These are phyloP conservation scores for Aspergillus mulundensis DNA, from an alignment of 495 filamentous ascomycete genomes.

Conservation along the genomic window DNA sequence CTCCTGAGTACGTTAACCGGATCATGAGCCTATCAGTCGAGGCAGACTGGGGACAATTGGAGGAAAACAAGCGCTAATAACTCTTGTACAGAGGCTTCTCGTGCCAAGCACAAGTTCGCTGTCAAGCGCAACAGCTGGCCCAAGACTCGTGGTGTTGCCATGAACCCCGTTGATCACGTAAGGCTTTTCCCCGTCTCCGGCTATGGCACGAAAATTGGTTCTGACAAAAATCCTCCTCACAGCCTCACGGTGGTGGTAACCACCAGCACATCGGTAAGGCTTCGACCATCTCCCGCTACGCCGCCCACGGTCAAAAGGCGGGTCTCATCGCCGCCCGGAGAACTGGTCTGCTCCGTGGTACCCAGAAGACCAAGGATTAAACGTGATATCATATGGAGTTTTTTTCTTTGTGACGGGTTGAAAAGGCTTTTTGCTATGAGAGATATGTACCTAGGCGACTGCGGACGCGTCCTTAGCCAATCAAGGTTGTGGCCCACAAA, in stretches of 20 bases:
- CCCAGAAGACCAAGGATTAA: slow-evolving; percentile 96
- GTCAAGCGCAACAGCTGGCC: slow-evolving; percentile 99
- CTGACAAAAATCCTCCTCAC: slow-evolving; percentile 31
- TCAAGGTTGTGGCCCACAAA: slow-evolving; percentile 46
- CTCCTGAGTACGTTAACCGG: slow-evolving; percentile 57
- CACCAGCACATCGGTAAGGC: slow-evolving; percentile 99
- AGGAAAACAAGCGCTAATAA: slow-evolving; percentile 10
- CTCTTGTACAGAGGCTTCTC: slow-evolving; percentile 65
- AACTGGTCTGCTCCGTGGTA: slow-evolving; percentile 98
- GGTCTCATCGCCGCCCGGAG: slow-evolving; percentile 99
- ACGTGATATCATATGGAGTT: slow-evolving; percentile 40
- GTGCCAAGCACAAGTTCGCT: slow-evolving; percentile 98
- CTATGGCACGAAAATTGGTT: not conserved
- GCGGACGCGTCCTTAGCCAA: slow-evolving; percentile 46
- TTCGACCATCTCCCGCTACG: slow-evolving; percentile 97
- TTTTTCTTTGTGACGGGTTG: slow-evolving; percentile 46
- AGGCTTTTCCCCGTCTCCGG: slow-evolving; percentile 23
- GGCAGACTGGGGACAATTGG: not conserved
- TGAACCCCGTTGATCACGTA: slow-evolving; percentile 99
- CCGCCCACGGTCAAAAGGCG: slow-evolving; percentile 97
- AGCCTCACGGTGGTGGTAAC: slow-evolving; percentile 99
- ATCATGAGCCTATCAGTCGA: not conserved
- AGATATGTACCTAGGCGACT: slow-evolving; percentile 50
- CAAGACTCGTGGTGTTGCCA: slow-evolving; percentile 99
- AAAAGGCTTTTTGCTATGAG: slow-evolving; percentile 51